Conservation (phyloP, 108 stramenopile genomes). For the Skeletonema grethae region DNA sequence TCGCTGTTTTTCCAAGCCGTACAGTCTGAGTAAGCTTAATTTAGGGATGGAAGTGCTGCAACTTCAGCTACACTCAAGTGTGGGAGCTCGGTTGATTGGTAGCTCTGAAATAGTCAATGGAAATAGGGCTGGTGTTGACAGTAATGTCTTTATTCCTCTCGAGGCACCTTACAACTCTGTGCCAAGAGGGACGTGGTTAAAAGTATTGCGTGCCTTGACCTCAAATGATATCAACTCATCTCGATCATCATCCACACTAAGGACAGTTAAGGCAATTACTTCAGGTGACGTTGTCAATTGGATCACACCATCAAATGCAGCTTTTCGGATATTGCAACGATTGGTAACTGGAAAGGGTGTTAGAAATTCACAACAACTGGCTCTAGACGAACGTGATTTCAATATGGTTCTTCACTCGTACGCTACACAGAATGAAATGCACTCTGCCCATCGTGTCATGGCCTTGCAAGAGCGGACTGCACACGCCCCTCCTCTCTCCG, state of each 20-base stretch:
- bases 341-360: slow-evolving; percentile 68
- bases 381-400: slow-evolving; percentile 73
- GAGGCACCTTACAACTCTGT: slow-evolving; percentile 52
- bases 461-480: slow-evolving; percentile 70
- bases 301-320: slow-evolving; percentile 48
- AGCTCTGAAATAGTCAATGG: neutral
- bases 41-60: slow-evolving; percentile 58
- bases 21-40: slow-evolving; percentile 27
- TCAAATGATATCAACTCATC: slow-evolving; percentile 22
- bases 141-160: slow-evolving; percentile 10
- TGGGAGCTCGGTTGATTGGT: neutral
- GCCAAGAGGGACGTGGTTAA: slow-evolving; percentile 51
- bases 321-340: slow-evolving; percentile 77
- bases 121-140: neutral
- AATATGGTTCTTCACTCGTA: slow-evolving; percentile 77
- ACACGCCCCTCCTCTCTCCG: slow-evolving; percentile 66
- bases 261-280: slow-evolving; percentile 8
- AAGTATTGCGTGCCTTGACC: slow-evolving; percentile 64
- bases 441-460: slow-evolving; percentile 72
- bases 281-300: neutral
- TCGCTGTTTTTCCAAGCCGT: slow-evolving; percentile 55
- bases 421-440: slow-evolving; percentile 52
- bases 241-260: slow-evolving; percentile 6
- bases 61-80: slow-evolving; percentile 45
- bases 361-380: slow-evolving; percentile 30